phyloP scores from a whole-genome alignment of 495 filamentous ascomycete genomes.

The Aspergillus coremiiformis region DNA sequence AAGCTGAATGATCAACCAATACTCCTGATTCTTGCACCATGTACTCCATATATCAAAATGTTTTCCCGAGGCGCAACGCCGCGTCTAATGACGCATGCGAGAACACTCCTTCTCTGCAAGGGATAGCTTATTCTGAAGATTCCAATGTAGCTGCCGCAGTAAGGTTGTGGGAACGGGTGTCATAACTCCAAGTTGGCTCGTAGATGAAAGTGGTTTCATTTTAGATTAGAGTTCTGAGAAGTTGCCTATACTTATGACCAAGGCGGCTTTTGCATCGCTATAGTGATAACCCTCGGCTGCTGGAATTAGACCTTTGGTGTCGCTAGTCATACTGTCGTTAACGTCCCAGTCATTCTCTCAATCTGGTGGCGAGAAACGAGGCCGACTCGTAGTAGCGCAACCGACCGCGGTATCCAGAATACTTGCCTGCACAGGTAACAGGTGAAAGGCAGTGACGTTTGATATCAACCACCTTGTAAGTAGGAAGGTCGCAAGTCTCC shows the following conservation, averaged over 20 bases:
- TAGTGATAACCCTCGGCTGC: background rate
- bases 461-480: background rate
- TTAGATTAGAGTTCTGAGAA: background rate
- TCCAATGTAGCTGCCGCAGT: too few relatives aligned
- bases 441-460: background rate
- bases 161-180: too few relatives aligned
- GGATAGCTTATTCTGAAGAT: too few relatives aligned
- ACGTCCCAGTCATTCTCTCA: background rate
- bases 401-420: background rate
- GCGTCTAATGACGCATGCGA: background rate
- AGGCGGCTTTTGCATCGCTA: too few relatives aligned
- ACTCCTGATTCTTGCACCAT: too few relatives aligned
- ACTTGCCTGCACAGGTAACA: background rate
- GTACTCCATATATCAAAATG: too few relatives aligned
- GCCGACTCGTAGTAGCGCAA: background rate
- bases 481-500: background rate
- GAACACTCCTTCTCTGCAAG: background rate
- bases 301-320: background rate
- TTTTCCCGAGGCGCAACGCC: too few relatives aligned
- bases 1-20: too few relatives aligned
- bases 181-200: background rate
- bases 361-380: background rate
- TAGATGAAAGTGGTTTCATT: background rate
- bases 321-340: background rate
- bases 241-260: too few relatives aligned